A percentile compares a stretch with the other conserved stretches of the same genome.
Evolutionary conservation across 345 rosid genomes (phyloP).

Genomic region (Boechera divaricarpa): DNA sequence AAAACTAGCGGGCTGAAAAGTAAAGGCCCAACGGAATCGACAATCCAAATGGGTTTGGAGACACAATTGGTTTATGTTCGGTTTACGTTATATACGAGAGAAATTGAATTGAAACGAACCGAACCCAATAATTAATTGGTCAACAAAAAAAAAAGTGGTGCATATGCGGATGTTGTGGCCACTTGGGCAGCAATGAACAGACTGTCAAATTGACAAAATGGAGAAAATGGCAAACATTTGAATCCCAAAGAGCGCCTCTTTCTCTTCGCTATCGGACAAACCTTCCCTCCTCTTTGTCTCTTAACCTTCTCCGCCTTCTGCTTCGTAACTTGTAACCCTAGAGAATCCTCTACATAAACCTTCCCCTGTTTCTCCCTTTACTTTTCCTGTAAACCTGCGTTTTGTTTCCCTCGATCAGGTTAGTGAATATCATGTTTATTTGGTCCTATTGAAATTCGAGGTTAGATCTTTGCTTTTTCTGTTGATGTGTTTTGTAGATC

Average conservation of each 20-base stretch:
- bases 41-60: neutral
- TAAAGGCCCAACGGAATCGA: conserved; percentile 1
- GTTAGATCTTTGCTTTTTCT: neutral
- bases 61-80: conserved; percentile 6
- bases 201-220: conserved; percentile 30
- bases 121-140: conserved; percentile 7
- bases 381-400: neutral
- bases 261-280: conserved; percentile 42
- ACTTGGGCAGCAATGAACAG: conserved; percentile 18
- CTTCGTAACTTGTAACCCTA: conserved; percentile 41
- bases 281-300: conserved; percentile 38
- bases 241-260: conserved; percentile 46
- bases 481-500: conserved; percentile 15
- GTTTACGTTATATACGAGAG: neutral
- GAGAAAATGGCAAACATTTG: conserved; percentile 49
- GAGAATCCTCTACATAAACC: conserved; percentile 13
- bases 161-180: conserved; percentile 34
- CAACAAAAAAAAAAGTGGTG: neutral
- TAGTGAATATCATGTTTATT: neutral
- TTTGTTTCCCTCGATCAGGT: conserved; percentile 18
- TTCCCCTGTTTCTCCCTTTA: conserved; percentile 4
- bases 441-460: neutral
- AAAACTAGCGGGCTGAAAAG: neutral
- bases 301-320: conserved; percentile 22
- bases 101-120: neutral